Evolutionary conservation across 768 basidiomycete genomes (phyloP).

Genomic region (Mycena vulgaris): DNA sequence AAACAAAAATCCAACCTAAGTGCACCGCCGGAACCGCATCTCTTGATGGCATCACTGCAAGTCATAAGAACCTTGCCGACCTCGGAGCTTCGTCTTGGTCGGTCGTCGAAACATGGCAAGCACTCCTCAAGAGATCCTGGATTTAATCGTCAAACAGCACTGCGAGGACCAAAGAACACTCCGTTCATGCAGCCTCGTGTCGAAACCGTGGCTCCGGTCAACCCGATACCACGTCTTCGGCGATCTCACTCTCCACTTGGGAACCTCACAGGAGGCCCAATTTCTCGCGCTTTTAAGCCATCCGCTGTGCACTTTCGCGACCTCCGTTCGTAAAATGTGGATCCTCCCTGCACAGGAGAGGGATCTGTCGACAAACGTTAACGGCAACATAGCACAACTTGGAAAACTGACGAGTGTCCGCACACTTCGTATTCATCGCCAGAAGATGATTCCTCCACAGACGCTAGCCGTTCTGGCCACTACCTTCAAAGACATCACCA

Average conservation of each 20-base stretch:
- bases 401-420: constrained; percentile 10
- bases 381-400: constrained; percentile 19
- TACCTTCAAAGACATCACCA: constrained; percentile 28
- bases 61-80: too few species aligned
- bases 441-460: constrained; percentile 16
- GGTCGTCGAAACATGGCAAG: constrained; percentile 3
- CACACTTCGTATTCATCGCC: constrained; percentile 29
- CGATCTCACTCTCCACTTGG: constrained; percentile 28
- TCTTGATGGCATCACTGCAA: too few species aligned
- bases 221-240: constrained; percentile 34
- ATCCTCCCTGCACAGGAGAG: constrained; percentile 16
- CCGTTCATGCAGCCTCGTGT: constrained; percentile 34
- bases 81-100: too few species aligned
- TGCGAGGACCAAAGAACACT: constrained; percentile 4
- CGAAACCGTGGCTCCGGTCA: constrained; percentile 39
- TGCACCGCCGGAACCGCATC: too few species aligned
- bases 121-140: constrained; percentile 24
- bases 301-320: constrained; percentile 27
- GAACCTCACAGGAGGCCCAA: not conserved
- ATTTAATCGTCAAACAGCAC: constrained; percentile 19
- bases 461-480: constrained; percentile 17
- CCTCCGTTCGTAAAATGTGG: constrained; percentile 32
- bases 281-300: constrained; percentile 22
- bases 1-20: too few species aligned
- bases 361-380: constrained; percentile 6